A percentile compares a stretch with the other conserved stretches of the same genome.
These are phyloP conservation scores for Starmerella kuoi DNA, from an alignment of 805 yeast genomes.

Conservation along the genomic window DNA sequence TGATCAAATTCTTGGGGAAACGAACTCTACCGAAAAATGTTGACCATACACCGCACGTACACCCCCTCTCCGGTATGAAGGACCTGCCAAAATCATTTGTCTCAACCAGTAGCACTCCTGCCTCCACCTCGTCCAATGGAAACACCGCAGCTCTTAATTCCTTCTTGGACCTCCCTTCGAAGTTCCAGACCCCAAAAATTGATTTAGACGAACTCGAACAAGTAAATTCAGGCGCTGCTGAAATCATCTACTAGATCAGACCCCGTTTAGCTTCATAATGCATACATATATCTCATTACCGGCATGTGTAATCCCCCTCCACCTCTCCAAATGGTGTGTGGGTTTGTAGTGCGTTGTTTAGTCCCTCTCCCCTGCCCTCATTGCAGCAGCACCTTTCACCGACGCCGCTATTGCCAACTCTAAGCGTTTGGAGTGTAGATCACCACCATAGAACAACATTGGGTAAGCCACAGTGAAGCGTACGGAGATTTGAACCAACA, in stretches of 20 bases:
- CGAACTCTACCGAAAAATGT: conserved; percentile 32
- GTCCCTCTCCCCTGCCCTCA: too few relatives aligned
- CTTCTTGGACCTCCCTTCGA: conserved; percentile 53
- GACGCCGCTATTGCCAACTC: too few relatives aligned
- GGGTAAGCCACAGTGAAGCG: too few relatives aligned
- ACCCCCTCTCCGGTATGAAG: conserved; percentile 32
- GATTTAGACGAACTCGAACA: conserved; percentile 62
- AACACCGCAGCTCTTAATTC: conserved; percentile 31
- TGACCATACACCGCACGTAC: conserved; percentile 34
- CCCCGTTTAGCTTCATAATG: too few relatives aligned
- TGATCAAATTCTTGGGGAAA: conserved; percentile 80
- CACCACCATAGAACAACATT: too few relatives aligned
- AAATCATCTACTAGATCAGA: conserved; percentile 33
- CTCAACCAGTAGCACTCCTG: conserved; percentile 19
- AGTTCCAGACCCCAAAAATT: conserved; percentile 57
- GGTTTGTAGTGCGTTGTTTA: too few relatives aligned
- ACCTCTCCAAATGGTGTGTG: too few relatives aligned
- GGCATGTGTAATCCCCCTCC: too few relatives aligned
- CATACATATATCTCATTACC: too few relatives aligned
- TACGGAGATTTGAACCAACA: too few relatives aligned
- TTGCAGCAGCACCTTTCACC: too few relatives aligned
- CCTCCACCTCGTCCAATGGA: conserved; percentile 16
- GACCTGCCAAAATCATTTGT: conserved; percentile 32
- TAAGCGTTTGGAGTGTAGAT: too few relatives aligned
- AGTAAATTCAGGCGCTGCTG: conserved; percentile 78